Evolutionary conservation across 2,329 filamentous ascomycete genomes (phyloP), one percentile per base, ranked within the genome.

Genomic region (Aspergillus fumigatiaffinis): DNA sequence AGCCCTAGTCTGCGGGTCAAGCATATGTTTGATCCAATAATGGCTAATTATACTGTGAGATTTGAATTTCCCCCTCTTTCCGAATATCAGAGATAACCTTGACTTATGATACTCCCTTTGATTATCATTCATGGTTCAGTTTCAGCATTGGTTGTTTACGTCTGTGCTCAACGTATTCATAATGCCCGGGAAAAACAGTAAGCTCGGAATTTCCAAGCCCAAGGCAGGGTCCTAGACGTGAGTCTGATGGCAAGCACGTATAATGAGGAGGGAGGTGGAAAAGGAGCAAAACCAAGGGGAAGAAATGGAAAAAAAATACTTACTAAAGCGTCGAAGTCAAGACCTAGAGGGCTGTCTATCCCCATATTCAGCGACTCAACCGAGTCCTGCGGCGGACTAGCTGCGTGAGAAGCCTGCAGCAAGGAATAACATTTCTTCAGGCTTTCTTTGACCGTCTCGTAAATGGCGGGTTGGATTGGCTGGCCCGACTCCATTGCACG

Each of bases 401-500:
- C 28, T 29, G 28, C 9, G 28, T 29, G 8, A 29, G 28, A 10
- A 9, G 28, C 8, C 8, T 29, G 28, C 28, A 60, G 28, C 28
- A 51, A 6, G 2, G 35, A 25, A 52, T 50, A 51, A 28, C 53
- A 60, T 12, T 54, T 52, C 42, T 50, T 50, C 4, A 61, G 29
- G 17, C 41, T 51, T 10, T 56, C 29, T 38, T 48, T 60, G 6
- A 62, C 28, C 21, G 50, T 50, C 32, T 61, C 58, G 21, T 63
- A 63, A 14, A 63, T 53, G n/a, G 38, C 56, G 3, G 12, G 47
- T 28, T 58, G 54, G 17, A 59, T 26, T n/a, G 41, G 47, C 32
- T 55, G 48, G 12, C 44, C 54, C n/a, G 52, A 42, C 49, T 64
- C 53, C 51, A 62, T 59, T n/a, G 63, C 63, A 4, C 50, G 46